phyloP scores from a whole-genome alignment of 2,329 filamentous ascomycete genomes.

The Trichoderma pleuroti region DNA sequence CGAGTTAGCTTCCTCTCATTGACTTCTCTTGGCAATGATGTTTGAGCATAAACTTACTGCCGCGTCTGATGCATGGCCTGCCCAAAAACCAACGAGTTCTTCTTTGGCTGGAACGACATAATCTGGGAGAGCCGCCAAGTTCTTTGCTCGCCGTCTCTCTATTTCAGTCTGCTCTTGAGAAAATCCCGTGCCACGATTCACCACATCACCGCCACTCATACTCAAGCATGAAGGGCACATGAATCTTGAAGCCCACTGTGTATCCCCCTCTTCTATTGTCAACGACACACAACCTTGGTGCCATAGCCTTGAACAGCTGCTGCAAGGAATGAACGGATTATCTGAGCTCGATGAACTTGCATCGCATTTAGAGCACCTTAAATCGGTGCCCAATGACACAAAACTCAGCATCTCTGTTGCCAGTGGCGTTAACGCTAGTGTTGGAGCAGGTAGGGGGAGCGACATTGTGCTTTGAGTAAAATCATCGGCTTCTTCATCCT shows the following conservation, averaged over 20 bases:
- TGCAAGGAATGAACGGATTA: slow-evolving; percentile 23
- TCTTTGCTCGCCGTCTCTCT: slow-evolving; percentile 31
- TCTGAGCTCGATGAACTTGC: neutral
- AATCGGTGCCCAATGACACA: neutral
- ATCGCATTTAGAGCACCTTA: slow-evolving; percentile 23
- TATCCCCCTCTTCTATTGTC: slow-evolving; percentile 4
- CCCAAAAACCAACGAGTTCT: slow-evolving; percentile 38
- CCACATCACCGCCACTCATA: neutral
- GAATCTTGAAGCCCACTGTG: slow-evolving; percentile 11
- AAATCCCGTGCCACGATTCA: neutral
- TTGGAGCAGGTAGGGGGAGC: slow-evolving; percentile 24
- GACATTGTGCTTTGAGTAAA: slow-evolving; percentile 34
- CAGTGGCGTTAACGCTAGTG: neutral
- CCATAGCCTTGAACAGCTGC: slow-evolving; percentile 25
- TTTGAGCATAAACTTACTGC: slow-evolving; percentile 29
- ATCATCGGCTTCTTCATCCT: slow-evolving; percentile 24
- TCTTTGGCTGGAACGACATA: slow-evolving; percentile 35
- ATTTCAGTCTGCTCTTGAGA: slow-evolving; percentile 27
- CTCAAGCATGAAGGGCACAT: slow-evolving; percentile 24
- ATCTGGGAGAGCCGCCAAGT: slow-evolving; percentile 32
- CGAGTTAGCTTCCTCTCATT: neutral
- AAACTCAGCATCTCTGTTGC: neutral
- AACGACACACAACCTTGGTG: slow-evolving; percentile 27
- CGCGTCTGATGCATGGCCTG: slow-evolving; percentile 33
- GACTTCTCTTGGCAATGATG: neutral